Base-by-base conservation (phyloP, 129 eudicot genomes). In the Flaveria trinervia region DNA sequence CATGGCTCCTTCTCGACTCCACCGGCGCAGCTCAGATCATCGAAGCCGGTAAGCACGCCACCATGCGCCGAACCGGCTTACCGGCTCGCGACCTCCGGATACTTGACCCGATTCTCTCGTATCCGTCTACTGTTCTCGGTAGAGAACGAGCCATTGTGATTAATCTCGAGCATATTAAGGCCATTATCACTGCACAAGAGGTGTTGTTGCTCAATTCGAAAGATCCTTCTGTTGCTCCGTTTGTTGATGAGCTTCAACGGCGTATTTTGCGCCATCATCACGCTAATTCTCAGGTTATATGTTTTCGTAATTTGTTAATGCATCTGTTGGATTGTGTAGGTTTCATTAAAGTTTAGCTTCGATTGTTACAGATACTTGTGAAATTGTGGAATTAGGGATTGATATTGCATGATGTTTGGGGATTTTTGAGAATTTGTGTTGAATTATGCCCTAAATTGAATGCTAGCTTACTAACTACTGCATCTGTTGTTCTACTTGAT, bases 1-100 rank as follows among this genome's bases (percentile, higher is more conserved):
- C 88, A 18, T 93, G 98, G 84, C 84, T 81, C 17, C 81, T 81
- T 22, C 77, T 81, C 56, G 81, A 76, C 25, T 75, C 81, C 54
- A 69, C 81, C 68, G 81, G 85, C 3, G 77, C 76, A 17, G 77
- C 85, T 2, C 81, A 81, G 71, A 68, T 70, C 43, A 81, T 81
- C 67, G 85, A 81, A 28, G 85, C 88, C 72, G 98, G 98, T 17
- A 91, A 93, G 50, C 98, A 93, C 64, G 84, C 96, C 46, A 87
- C 89, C 77, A 93, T 93, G 98, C 86, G 97, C 60, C 85, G 96
- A 1, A 93, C 98, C 0, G 96, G 93, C 5, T 88, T 93, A 11
- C 97, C 98, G 45, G 98, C 98, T 1, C 98, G 98, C 16, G 98
- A 93, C 79, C 91, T 93, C 17, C 89, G 98, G 5, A 86, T 93